Evolutionary conservation across 129 eudicot species (phyloP), one percentile per base, ranked within the genome.

Genomic region (Chrysanthemum lavandulifolium): DNA sequence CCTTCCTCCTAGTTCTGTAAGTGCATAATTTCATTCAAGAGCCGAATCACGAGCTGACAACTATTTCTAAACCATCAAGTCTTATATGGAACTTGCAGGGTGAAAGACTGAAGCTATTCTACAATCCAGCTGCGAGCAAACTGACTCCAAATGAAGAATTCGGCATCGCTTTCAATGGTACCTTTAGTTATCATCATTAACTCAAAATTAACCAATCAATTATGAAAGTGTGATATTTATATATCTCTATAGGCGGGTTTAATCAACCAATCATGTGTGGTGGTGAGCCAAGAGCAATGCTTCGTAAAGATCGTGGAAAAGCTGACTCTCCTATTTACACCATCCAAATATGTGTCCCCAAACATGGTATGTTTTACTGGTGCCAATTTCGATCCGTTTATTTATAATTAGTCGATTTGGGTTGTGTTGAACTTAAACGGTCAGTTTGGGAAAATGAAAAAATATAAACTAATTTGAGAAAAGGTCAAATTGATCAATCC

Each of bases 261-360:
- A 93, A 93, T 84, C 98, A 93, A 74, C 97, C 98, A 0, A 90
- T 93, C 63, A 93, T 93, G 98, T 93, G 98, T 79, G 97, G 98
- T 6, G 96, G 96, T 29, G 98, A 93, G 76, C 98, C 98, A 13
- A 84, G 98, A 74, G 90, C 83, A 14, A 93, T 93, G 98, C 95
- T 93, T 6, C 73, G 84, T 47, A 93, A 81, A 82, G 70, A 68
- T 58, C 75, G 97, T 25, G 97, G 98, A 57, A 84, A 84, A 84
- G 92, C 89, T 16, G 98, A 93, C 78, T 77, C 87, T 62, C 97
- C 92, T 10, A 61, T 83, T 16, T 93, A 87, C 79, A 83, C 96
- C 5, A 93, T 89, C 85, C 98, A 93, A 78, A 87, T 93, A 71
- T 87, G 91, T 57, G 78, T 93, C 23, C 98, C 98, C 16, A 93